Conservation (phyloP, 768 basidiomycete species). For the Dentipellis fragilis region DNA sequence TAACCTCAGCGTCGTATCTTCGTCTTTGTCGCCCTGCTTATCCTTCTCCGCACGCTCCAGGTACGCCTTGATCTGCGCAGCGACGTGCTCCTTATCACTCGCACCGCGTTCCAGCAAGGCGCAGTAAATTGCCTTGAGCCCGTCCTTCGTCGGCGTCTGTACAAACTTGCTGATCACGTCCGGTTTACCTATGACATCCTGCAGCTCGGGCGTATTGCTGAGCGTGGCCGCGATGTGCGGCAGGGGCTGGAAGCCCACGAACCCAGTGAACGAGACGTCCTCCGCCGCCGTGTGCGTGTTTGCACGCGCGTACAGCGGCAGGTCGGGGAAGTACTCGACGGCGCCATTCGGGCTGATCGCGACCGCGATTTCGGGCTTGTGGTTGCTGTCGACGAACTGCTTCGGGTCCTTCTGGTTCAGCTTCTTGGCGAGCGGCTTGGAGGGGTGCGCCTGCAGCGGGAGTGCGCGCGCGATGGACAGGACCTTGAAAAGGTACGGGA, state of each 20-base stretch:
- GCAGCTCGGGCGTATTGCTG: conserved; percentile 33
- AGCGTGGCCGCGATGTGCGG: conserved; percentile 33
- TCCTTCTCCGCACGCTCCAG: too few species aligned
- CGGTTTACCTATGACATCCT: conserved; percentile 25
- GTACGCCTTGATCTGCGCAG: conserved; percentile 22
- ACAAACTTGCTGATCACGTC: conserved; percentile 24
- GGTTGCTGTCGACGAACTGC: conserved; percentile 37
- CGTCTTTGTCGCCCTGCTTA: too few species aligned
- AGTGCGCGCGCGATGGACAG: conserved; percentile 41
- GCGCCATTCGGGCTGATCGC: conserved; percentile 30
- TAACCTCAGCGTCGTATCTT: too few species aligned
- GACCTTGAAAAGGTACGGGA: conserved; percentile 44
- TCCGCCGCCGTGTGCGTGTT: conserved; percentile 2
- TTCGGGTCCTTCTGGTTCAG: conserved; percentile 33
- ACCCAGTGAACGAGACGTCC: conserved; percentile 25
- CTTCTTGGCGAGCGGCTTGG: conserved; percentile 35
- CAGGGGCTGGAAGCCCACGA: conserved; percentile 45
- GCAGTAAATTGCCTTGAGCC: conserved; percentile 31
- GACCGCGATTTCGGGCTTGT: conserved; percentile 54
- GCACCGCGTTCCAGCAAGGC: conserved; percentile 29
- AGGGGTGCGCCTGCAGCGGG: conserved; percentile 49
- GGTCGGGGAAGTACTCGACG: conserved; percentile 6
- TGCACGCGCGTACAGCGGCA: background rate
- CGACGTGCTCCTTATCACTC: conserved; percentile 14
- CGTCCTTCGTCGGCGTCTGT: conserved; percentile 18